phyloP scores from a whole-genome alignment of 2,329 filamentous ascomycete species.

The Colletotrichum plurivorum region DNA sequence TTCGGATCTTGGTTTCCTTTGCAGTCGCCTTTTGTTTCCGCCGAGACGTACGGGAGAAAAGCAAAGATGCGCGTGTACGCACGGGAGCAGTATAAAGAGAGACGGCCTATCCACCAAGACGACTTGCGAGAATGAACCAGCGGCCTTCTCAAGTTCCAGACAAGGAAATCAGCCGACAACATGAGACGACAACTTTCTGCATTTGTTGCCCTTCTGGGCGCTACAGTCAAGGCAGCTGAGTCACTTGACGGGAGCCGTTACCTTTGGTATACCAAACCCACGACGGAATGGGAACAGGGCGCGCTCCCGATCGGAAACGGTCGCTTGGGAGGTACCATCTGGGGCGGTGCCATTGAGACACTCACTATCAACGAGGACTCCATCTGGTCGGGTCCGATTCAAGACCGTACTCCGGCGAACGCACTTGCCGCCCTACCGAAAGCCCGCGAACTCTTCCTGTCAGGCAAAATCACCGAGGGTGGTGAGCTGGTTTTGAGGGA shows the following conservation, averaged over 20 bases:
- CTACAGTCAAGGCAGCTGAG: neutral
- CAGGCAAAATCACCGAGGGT: conserved; percentile 53
- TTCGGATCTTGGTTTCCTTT: neutral
- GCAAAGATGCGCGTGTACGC: too few species aligned
- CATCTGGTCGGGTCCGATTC: conserved; percentile 61
- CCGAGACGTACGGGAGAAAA: neutral
- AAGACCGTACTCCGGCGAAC: conserved; percentile 58
- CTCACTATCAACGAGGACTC: conserved; percentile 64
- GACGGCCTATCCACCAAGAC: too few species aligned
- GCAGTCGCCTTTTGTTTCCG: neutral
- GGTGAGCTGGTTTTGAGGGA: conserved; percentile 51
- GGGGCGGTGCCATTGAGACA: conserved; percentile 58
- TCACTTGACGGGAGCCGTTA: conserved; percentile 15
- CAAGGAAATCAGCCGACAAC: neutral
- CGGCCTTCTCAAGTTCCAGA: too few species aligned
- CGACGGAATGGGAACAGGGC: conserved; percentile 25
- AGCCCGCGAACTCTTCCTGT: conserved; percentile 53
- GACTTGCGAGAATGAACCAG: too few species aligned
- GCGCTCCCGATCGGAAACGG: conserved; percentile 66
- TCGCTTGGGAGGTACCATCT: conserved; percentile 57
- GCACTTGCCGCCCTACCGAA: conserved; percentile 49
- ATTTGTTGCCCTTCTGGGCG: neutral
- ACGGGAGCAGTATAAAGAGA: too few species aligned
- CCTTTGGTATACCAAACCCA: conserved; percentile 29
- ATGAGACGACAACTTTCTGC: neutral